phyloP scores from a whole-genome alignment of 345 rosid species.

The Citrus sp. region DNA sequence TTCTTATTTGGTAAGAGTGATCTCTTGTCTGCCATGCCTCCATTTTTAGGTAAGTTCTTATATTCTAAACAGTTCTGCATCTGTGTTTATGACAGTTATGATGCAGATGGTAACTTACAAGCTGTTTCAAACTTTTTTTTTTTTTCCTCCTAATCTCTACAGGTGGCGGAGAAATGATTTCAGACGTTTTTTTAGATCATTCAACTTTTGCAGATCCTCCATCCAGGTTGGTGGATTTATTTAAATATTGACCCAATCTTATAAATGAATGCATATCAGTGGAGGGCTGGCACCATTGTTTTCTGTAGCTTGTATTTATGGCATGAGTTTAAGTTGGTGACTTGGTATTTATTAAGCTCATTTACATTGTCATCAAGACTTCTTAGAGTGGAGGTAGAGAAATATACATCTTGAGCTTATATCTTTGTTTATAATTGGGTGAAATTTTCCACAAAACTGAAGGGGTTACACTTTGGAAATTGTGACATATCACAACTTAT shows the following conservation, averaged over 20 bases:
- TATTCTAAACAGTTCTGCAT: not conserved
- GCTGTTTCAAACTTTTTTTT: not conserved
- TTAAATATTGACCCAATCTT: not conserved
- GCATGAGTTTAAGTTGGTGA: not conserved
- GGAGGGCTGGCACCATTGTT: not conserved
- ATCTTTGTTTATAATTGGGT: not conserved
- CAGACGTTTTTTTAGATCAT: slow-evolving; percentile 91
- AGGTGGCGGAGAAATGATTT: slow-evolving; percentile 99
- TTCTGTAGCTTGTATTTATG: not conserved
- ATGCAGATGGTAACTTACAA: not conserved
- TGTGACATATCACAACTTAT: not conserved
- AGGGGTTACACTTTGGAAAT: not conserved
- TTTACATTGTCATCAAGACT: not conserved
- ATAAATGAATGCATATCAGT: not conserved
- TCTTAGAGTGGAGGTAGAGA: not conserved
- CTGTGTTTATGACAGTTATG: not conserved
- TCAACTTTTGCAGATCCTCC: slow-evolving; percentile 97
- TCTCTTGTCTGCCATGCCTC: slow-evolving; percentile 73
- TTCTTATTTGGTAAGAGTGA: slow-evolving; percentile 88
- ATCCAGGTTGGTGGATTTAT: slow-evolving; percentile 58
- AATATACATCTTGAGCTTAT: not conserved
- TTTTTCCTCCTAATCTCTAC: not conserved
- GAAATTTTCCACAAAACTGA: not conserved
- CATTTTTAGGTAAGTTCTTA: slow-evolving; percentile 74
- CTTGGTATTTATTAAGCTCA: not conserved